Percentiles rank a stretch among this genome's conserved stretches.
Conservation (phyloP, 768 basidiomycete genomes). For the Podaxis mareebaensis region DNA sequence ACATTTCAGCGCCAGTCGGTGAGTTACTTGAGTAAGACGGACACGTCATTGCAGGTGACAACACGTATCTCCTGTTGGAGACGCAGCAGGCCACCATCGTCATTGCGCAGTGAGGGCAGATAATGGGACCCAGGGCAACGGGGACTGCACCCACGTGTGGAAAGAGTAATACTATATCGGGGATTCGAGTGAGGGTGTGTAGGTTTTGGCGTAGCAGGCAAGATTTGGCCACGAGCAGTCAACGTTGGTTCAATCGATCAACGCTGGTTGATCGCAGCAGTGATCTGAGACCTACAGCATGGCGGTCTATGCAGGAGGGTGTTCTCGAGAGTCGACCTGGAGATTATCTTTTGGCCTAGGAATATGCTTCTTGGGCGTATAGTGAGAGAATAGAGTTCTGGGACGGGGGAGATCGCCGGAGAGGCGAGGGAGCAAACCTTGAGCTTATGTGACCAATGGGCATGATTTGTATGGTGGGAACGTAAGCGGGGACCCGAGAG, state of each 20-base stretch:
- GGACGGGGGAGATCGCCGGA: background rate
- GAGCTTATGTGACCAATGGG: background rate
- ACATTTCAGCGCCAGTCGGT: background rate
- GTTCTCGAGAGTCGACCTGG: background rate
- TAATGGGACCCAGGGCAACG: background rate
- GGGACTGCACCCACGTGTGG: background rate
- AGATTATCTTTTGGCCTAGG: too few species aligned
- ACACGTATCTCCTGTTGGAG: background rate
- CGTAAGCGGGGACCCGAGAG: background rate
- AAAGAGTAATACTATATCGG: background rate
- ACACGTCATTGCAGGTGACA: background rate
- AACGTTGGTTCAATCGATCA: slow-evolving; percentile 1
- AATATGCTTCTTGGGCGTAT: background rate
- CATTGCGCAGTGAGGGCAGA: background rate
- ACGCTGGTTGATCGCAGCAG: background rate
- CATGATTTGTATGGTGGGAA: background rate
- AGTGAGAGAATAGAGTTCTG: background rate
- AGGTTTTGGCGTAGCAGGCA: background rate
- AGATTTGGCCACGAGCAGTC: slow-evolving; percentile 1
- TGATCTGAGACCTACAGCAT: background rate
- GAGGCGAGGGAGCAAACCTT: slow-evolving; percentile 1
- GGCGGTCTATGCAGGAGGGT: background rate
- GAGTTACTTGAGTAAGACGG: background rate
- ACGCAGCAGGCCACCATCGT: background rate
- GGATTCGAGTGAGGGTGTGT: background rate